Evolutionary conservation across 768 basidiomycete species (phyloP).

Genomic region (Pulveroboletus ravenelii): DNA sequence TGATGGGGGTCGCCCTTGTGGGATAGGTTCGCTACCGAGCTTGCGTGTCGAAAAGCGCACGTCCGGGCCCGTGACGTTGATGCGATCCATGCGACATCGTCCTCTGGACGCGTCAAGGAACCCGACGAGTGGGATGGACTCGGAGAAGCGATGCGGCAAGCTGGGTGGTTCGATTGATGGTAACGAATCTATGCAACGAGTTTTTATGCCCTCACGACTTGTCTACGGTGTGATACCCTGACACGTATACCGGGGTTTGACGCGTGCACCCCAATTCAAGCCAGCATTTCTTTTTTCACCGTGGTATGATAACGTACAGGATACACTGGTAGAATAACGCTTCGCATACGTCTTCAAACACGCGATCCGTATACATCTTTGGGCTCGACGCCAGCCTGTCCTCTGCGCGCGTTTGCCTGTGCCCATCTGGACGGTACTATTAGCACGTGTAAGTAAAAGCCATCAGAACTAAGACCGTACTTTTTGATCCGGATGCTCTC

Average conservation of each 20-base stretch:
- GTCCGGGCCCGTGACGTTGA: neutral
- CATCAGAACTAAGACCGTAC: slow-evolving; percentile 39
- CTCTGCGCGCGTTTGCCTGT: slow-evolving; percentile 79
- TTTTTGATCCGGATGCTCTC: slow-evolving; percentile 98
- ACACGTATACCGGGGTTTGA: neutral
- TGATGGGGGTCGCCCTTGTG: neutral
- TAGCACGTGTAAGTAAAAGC: neutral
- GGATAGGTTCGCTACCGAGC: slow-evolving; percentile 74
- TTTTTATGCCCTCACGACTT: neutral
- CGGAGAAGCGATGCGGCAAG: slow-evolving; percentile 65
- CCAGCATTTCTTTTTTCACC: neutral
- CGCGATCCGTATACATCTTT: slow-evolving; percentile 77
- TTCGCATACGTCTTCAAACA: slow-evolving; percentile 31
- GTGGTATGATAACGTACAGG: slow-evolving; percentile 4
- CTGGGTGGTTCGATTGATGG: slow-evolving; percentile 66
- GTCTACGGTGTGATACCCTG: slow-evolving; percentile 1
- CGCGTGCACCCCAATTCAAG: neutral
- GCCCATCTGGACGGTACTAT: slow-evolving; percentile 58
- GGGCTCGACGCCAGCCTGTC: slow-evolving; percentile 71
- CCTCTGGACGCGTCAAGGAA: slow-evolving; percentile 27
- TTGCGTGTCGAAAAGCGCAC: slow-evolving; percentile 67
- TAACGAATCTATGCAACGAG: slow-evolving; percentile 1
- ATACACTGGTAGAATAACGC: neutral
- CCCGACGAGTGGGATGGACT: slow-evolving; percentile 61
- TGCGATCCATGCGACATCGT: slow-evolving; percentile 5